These are phyloP conservation scores for Trypanosoma brucei DNA, from an alignment of 208 protist species.

Conservation along the genomic window DNA sequence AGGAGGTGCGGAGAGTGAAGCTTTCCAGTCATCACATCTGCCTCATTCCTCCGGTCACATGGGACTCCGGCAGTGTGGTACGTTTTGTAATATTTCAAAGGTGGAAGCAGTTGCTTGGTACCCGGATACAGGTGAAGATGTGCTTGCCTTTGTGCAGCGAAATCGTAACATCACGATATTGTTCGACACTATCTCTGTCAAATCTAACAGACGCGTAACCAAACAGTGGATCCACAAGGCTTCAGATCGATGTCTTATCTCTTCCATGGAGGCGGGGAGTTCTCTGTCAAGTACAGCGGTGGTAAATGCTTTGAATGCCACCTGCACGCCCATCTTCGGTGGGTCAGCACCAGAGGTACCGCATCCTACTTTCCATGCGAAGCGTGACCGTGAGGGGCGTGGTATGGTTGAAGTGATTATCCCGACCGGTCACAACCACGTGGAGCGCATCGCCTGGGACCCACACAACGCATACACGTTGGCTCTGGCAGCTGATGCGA, in stretches of 20 bases:
- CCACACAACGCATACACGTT: constrained; percentile 83
- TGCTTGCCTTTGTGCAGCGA: constrained; percentile 75
- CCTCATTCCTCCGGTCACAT: constrained; percentile 15
- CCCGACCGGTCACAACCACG: constrained; percentile 45
- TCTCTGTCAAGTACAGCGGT: constrained; percentile 42
- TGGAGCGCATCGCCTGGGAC: constrained; percentile 83
- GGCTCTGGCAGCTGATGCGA: constrained; percentile 56
- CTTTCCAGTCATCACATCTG: neutral
- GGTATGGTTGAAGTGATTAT: constrained; percentile 74
- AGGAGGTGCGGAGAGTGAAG: neutral
- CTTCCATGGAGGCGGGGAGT: constrained; percentile 36
- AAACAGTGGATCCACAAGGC: constrained; percentile 66
- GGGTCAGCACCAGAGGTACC: neutral
- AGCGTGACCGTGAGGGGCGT: constrained; percentile 12
- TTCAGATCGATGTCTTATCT: constrained; percentile 33
- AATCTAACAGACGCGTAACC: constrained; percentile 47
- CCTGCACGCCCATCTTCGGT: constrained; percentile 21
- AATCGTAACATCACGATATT: constrained; percentile 57
- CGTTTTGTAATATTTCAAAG: constrained; percentile 59
- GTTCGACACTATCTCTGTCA: constrained; percentile 64
- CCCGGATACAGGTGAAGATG: constrained; percentile 54
- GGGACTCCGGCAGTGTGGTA: constrained; percentile 45
- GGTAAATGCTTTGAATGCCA: constrained; percentile 17
- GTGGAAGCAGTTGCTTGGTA: constrained; percentile 76
- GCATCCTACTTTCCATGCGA: neutral